Evolutionary conservation across 768 basidiomycete genomes (phyloP).

Genomic region (Pleurotus tuber-regium): DNA sequence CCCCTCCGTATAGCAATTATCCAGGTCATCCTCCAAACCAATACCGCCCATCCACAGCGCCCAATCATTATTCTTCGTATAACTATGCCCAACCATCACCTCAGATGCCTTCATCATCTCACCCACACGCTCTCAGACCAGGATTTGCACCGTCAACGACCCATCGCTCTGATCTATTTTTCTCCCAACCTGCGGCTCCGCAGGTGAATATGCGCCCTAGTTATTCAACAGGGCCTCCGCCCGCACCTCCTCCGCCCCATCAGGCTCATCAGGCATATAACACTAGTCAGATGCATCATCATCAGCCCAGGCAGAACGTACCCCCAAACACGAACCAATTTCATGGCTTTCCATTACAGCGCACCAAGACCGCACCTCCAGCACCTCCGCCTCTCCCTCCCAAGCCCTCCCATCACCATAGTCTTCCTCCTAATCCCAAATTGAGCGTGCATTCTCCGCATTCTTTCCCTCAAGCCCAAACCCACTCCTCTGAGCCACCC

Average conservation of each 20-base stretch:
- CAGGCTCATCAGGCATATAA: background rate
- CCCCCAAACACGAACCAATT: background rate
- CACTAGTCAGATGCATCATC: slow-evolving; percentile 3
- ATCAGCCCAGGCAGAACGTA: slow-evolving; percentile 1
- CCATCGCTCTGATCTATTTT: slow-evolving; percentile 30
- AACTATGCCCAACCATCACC: slow-evolving; percentile 10
- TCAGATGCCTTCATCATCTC: slow-evolving; percentile 12
- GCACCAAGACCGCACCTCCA: slow-evolving; percentile 21
- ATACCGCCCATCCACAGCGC: slow-evolving; percentile 13
- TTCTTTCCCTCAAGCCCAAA: background rate
- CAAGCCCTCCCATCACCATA: slow-evolving; percentile 26
- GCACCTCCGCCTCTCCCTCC: slow-evolving; percentile 37
- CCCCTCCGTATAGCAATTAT: background rate
- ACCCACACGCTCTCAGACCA: slow-evolving; percentile 25
- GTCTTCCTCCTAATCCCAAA: slow-evolving; percentile 27
- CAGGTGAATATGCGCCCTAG: background rate
- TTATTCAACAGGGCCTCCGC: background rate
- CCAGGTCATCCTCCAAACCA: slow-evolving; percentile 2
- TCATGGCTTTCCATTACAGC: slow-evolving; percentile 10
- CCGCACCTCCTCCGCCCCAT: background rate
- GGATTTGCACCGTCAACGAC: slow-evolving; percentile 28
- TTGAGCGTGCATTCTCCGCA: background rate
- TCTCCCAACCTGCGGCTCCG: slow-evolving; percentile 18
- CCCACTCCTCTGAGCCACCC: background rate
- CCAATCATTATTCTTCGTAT: background rate